Base-by-base conservation (phyloP, 2,329 filamentous ascomycete species). In the Alternaria tenuissima region DNA sequence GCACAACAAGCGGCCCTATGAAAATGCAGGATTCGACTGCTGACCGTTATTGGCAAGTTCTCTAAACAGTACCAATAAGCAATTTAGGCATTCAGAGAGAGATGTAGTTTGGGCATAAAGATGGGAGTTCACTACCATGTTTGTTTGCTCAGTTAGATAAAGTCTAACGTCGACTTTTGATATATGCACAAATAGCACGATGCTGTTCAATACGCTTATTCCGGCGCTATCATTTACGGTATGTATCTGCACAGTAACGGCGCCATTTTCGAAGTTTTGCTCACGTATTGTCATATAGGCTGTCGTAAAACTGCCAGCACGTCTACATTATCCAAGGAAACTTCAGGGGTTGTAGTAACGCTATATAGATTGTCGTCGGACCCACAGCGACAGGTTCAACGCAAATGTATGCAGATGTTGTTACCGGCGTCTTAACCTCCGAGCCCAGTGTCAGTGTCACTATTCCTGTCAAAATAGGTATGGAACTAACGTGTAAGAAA, bases 351-450 rank as follows among this genome's bases (percentile, higher is more conserved):
- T 9, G 22, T 7, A 24, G 22, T 48, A 1, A 36, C 14, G 20
- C 14, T 14, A 26, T 18, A 12, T 38, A 56, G 52, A 59, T 22
- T 22, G 14, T 49, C 28, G 16, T 59, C 28, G 18, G 57, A n/a
- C 46, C 20, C 8, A 42, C 36, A 24, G 44, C 44, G 41, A 55
- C 39, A 12, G 48, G 55, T 2, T 32, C 39, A 24, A 58, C 32
- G 12, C 34, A 28, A 3, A 53, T 43, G 18, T 53, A 58, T 9
- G 55, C 42, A 7, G 55, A 58, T 22, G 22, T 53, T 12, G 14
- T 53, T 18, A 43, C 28, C n/a, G 48, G 55, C 20, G 39, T 30
- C 18, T 39, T 53, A 11, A 58, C 7, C n/a, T 52, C 48, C 20
- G 48, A 58, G 22, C 48, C 55, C 3, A 30, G 28, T 7, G 47